Evolutionary conservation across 2,329 filamentous ascomycete species (phyloP), one percentile per base, ranked within the genome.

Genomic region (Alternaria alternata): DNA sequence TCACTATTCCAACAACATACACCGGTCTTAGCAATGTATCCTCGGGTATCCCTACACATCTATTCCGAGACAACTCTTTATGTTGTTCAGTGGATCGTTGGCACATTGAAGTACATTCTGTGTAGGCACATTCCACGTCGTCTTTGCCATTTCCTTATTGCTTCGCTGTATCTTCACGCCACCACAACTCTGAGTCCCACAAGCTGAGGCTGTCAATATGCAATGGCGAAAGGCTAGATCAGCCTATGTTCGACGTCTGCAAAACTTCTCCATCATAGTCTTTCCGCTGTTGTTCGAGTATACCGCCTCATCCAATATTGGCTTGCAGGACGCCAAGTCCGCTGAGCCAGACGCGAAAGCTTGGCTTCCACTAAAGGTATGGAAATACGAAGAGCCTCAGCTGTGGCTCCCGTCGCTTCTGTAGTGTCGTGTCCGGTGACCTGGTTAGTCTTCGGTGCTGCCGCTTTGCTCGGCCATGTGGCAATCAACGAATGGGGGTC

Each of bases 301-400:
- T 32, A n/a, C 34, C 32, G 34, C 24, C 46, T 34, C 47, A 39
- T 48, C 20, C 58, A 52, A 61, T 61, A 48, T 42, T 51, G 49
- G 32, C 51, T 55, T 62, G 59, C 59, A 62, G 59, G 38, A 47
- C 41, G 59, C 55, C 51, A 59, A 59, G 55, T 32, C 57, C 26
- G 39, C 47, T 42, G 43, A 48, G 12, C 32, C 38, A 9, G 22
- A 51, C 39, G 11, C 14, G 14, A 34, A 48, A 51, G 57, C 58
- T 57, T 57, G 42, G 58, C 51, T 28, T 57, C 7, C 16, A 28
- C 26, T 30, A 38, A 39, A 49, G 41, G n/a, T 48, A 34, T n/a
- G 22, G 43, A 20, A 49, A 52, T 49, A 61, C 58, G 48, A 57
- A 51, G 8, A 53, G 24, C 28, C 39, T 47, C 53, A 52, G 41